Base-by-base conservation (phyloP, 1,284 basidiomycete genomes). In the Ustilago sp. region DNA sequence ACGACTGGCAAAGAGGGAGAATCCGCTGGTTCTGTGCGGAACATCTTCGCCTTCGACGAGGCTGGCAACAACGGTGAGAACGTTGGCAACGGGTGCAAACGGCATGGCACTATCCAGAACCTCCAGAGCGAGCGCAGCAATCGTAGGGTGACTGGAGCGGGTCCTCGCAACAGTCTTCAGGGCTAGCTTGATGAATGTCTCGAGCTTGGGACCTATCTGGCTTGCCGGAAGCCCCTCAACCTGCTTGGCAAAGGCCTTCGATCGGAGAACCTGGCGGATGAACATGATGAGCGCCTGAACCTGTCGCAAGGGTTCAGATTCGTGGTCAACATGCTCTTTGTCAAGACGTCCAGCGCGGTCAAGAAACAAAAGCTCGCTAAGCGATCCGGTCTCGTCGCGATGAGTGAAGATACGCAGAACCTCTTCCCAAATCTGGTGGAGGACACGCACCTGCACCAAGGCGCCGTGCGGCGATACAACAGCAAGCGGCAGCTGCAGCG, bases 401-500 rank as follows among this genome's bases (percentile, higher is more conserved):
- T 80, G 62, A 15, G 54, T 32, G 64, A 75, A 80, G 58, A 81
- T 77, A 9, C 82, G 63, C 48, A 66, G 43, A 8, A 73, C 63
- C 59, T 84, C 82, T 34, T 72, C 71, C 75, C 71, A 82, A 2
- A 82, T 71, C 59, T 82, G 74, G 59, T 78, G 68, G 19, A 84
- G 62, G 32, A 72, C 80, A 0, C 90, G 89, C 38, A 92, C 89
- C 77, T 93, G 90, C 52, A 88, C 82, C 41, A 88, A 83, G 2
- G 88, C 76, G 64, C 90, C 90, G 72, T 91, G 90, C 52, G 80
- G 90, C 88, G 88, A 90, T 45, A 89, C 81, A 17, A 83, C 66
- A 19, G 88, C 85, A 8, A 91, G 88, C 0, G 93, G 91, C 11
- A 95, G 88, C 31, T 90, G 87, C 91, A 95, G 85, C 47, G 88